Evolutionary conservation across 2,329 filamentous ascomycete genomes (phyloP).

Genomic region (Colletotrichum brevisporum): DNA sequence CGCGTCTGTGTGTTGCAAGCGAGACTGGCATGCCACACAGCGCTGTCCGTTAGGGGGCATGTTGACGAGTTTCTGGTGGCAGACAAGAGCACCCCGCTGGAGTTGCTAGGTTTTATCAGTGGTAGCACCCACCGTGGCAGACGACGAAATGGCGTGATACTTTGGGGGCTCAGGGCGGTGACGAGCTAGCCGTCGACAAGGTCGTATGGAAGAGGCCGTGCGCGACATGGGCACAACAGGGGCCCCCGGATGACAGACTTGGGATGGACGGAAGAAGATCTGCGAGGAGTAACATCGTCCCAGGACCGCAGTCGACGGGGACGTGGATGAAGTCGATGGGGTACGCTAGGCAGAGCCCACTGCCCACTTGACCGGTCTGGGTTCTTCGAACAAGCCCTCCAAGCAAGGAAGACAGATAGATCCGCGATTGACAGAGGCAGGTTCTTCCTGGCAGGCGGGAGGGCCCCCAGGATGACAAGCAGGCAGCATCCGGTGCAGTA

Average conservation of each 20-base stretch:
- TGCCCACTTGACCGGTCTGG: conserved; percentile 14
- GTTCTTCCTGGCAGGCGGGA: not conserved
- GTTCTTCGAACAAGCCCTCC: not conserved
- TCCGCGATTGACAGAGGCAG: conserved; percentile 12
- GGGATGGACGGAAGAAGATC: conserved; percentile 34
- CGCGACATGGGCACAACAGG: conserved; percentile 12
- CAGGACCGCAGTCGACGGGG: conserved; percentile 21
- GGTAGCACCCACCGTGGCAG: conserved; percentile 26
- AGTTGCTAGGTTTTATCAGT: conserved; percentile 7
- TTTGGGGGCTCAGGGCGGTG: conserved; percentile 36
- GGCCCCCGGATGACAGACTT: conserved; percentile 28
- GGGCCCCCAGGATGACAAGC: conserved; percentile 29
- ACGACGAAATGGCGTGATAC: conserved; percentile 37
- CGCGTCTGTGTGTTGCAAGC: conserved; percentile 12
- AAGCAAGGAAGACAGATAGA: conserved; percentile 23
- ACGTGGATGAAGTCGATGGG: conserved; percentile 21
- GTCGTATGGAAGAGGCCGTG: conserved; percentile 30
- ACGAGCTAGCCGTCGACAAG: conserved; percentile 29
- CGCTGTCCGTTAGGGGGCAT: not conserved
- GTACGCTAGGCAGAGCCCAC: not conserved
- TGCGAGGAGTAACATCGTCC: conserved; percentile 21
- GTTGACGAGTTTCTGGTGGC: conserved; percentile 1
- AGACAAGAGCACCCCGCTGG: conserved; percentile 1
- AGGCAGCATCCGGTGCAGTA: conserved; percentile 5
- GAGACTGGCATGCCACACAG: not conserved